A percentile compares a stretch with the other conserved stretches of the same genome.
Evolutionary conservation across 306 rosid genomes (phyloP).

Genomic region (Acacia confusa): DNA sequence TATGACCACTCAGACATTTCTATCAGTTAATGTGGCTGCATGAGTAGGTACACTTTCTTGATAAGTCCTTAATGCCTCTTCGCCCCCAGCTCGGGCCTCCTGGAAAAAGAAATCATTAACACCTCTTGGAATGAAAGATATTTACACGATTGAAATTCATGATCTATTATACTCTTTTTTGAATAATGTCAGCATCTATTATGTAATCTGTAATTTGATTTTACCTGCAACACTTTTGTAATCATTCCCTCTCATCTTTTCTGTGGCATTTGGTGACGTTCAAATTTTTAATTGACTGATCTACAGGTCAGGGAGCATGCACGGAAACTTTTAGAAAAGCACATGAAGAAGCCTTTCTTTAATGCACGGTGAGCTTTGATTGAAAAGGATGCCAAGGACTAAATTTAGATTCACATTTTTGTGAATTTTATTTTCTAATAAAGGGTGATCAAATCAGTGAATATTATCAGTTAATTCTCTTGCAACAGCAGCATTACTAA

Average conservation of each 20-base stretch:
- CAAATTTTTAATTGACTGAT: slow-evolving; percentile 24
- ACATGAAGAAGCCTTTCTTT: slow-evolving; percentile 82
- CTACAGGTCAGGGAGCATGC: slow-evolving; percentile 90
- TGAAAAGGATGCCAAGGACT: background rate
- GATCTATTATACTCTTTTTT: background rate
- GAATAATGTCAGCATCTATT: background rate
- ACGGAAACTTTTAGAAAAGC: slow-evolving; percentile 87
- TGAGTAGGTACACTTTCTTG: background rate
- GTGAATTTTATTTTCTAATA: slow-evolving; percentile 13
- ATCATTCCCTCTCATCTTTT: background rate
- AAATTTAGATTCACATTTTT: background rate
- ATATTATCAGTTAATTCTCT: slow-evolving; percentile 19
- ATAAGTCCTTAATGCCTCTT: too few relatives aligned
- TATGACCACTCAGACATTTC: background rate
- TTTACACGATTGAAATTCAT: background rate
- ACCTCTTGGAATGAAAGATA: background rate
- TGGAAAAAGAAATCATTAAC: background rate
- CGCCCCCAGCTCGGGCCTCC: background rate
- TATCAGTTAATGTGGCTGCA: background rate
- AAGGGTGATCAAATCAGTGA: background rate
- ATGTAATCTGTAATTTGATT: slow-evolving; percentile 3
- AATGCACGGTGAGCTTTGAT: slow-evolving; percentile 55
- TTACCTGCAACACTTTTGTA: background rate
- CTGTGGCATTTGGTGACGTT: slow-evolving; percentile 25
- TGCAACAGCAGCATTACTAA: background rate